Conservation (phyloP, 164 flowering plant genomes). For the Nymphaea thermarum region DNA sequence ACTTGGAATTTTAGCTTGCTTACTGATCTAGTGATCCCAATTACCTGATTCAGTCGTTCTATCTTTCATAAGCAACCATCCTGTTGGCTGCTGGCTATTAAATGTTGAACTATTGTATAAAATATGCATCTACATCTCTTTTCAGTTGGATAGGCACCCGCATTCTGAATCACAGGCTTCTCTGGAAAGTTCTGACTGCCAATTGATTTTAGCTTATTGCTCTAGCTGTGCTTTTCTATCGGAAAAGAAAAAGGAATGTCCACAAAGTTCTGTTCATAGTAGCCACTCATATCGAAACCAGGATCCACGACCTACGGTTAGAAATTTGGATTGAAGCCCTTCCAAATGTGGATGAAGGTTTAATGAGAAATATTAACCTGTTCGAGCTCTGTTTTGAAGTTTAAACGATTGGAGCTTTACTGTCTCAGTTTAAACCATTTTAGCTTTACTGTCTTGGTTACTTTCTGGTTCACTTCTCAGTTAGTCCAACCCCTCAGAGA, state of each 20-base stretch:
- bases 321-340: background rate
- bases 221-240: background rate
- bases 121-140: too few species aligned
- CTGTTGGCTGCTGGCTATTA: background rate
- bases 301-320: too few species aligned
- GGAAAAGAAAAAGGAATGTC: background rate
- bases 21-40: background rate
- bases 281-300: too few species aligned
- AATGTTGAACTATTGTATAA: too few species aligned
- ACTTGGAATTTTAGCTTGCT: background rate
- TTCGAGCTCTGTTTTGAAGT: background rate
- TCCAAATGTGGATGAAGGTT: background rate
- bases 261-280: too few species aligned
- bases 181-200: background rate
- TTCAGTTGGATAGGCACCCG: background rate
- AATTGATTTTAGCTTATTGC: background rate
- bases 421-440: too few species aligned
- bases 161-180: background rate
- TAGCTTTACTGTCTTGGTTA: too few species aligned
- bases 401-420: too few species aligned
- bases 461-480: background rate
- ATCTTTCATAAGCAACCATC: background rate
- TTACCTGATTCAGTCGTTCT: background rate
- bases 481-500: background rate
- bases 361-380: background rate